Evolutionary conservation across 305 asterid species (phyloP).

Genomic region (Fraxinus greggii): DNA sequence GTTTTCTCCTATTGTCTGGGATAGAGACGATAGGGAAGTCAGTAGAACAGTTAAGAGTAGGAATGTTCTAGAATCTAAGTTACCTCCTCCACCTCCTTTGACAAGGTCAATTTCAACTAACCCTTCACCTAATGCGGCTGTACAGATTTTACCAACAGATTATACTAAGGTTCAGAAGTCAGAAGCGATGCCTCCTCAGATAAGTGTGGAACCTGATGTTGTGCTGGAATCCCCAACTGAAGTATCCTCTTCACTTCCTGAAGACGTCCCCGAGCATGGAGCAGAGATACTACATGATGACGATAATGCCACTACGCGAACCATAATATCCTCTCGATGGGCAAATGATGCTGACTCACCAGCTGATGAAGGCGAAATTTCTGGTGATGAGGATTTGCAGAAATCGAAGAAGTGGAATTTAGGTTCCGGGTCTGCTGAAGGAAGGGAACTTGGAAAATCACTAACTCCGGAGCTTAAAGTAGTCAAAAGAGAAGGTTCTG

Average conservation of each 20-base stretch:
- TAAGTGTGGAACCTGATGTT: constrained; percentile 22
- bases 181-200: constrained; percentile 33
- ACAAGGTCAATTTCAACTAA: constrained; percentile 25
- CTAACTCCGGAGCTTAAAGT: constrained; percentile 55
- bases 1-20: constrained; percentile 88
- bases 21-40: constrained; percentile 58
- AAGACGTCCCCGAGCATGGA: constrained; percentile 27
- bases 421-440: neutral
- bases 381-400: constrained; percentile 44
- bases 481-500: constrained; percentile 47
- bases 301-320: constrained; percentile 38
- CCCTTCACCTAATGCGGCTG: constrained; percentile 23
- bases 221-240: constrained; percentile 33
- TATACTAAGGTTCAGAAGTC: constrained; percentile 26
- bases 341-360: constrained; percentile 70
- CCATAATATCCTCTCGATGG: constrained; percentile 81
- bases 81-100: constrained; percentile 33
- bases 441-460: constrained; percentile 35
- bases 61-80: constrained; percentile 27
- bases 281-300: constrained; percentile 40
- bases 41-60: constrained; percentile 33
- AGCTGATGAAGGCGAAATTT: constrained; percentile 73
- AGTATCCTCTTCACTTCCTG: constrained; percentile 31
- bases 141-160: constrained; percentile 30
- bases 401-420: constrained; percentile 27